Evolutionary conservation across 1,284 basidiomycete genomes (phyloP), one percentile per base, ranked within the genome.

Genomic region (Sanghuangporus weigelae): DNA sequence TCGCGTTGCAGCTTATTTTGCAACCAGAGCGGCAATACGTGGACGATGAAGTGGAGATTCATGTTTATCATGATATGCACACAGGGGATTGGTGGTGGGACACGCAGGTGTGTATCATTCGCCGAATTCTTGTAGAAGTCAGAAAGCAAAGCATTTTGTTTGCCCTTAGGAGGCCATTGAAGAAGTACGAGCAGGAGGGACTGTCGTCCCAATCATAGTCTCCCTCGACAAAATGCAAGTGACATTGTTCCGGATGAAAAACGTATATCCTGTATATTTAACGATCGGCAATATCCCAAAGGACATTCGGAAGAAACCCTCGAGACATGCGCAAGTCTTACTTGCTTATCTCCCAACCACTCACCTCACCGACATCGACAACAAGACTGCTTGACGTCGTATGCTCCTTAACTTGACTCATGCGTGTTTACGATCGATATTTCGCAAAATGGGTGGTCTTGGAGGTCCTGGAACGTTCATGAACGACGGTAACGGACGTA

Each of bases 231-330:
- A 71, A 49, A 71, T 70, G 0, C 67, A 69, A 35, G 62, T 72
- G 11, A 68, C 68, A 1, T 48, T 64, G 11, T 69, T 71, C 58
- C 66, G 71, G n/a, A 62, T 63, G 38, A 68, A 67, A 14, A 50
- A 53, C 3, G 70, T 69, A 0, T 72, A 70, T 42, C 72, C 69
- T 0, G 68, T 73, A 1, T 71, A 71, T 44, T 53, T 73, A 11
- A 71, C 70, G 3, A 58, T 73, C 40, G 72, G 69, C 0, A 72
- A 73, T 60, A 66, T 74, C 1, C 66, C 69, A 1, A 67, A 66
- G 38, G 51, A 57, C n/a, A 57, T 70, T 12, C 68, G 63, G 1
- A 57, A 64, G 19, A 67, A 69, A 50, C 67, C 70, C 0, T 62
- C 62, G 1, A 48, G 60, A 19, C 67, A 67, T 21, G 69, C 67